Evolutionary conservation across 1,139 yeast genomes (phyloP), one percentile per base, ranked within the genome.

Genomic region (Yamadazyma triangularis): DNA sequence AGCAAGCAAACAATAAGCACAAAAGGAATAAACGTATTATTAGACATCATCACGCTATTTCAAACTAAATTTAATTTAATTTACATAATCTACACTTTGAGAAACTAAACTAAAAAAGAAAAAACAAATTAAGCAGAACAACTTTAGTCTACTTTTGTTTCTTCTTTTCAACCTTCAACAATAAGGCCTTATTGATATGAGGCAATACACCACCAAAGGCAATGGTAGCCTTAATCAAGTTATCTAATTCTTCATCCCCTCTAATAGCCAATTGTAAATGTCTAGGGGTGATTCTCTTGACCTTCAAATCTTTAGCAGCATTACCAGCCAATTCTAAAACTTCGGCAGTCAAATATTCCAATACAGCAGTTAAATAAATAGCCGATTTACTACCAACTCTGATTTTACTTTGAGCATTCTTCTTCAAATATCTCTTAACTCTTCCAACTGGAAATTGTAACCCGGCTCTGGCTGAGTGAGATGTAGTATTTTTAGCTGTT

Each of bases 131-230:
- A n/a, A n/a, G n/a, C n/a, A n/a, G n/a, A n/a, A n/a, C n/a, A n/a
- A n/a, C n/a, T n/a, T n/a, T n/a, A n/a, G n/a, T 34, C 30, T 54
- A 58, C 47, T 69, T 68, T 51, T 62, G 64, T 68, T 82, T 82
- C 66, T 81, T 81, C 73, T 84, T 79, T 65, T 88, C 96, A 35
- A 86, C 96, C 74, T 89, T 89, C 64, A 88, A 77, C 60, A 89
- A 70, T 53, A 88, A 75, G 35, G 95, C 96, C 70, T 88, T 87
- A 70, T 88, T 89, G 59, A 89, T 87, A 56, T 89, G 96, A 35
- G 99, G 99, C 69, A 91, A 74, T 36, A 93, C 99, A 79, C 99
- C 65, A 69, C 99, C 99, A 53, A 84, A 89, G 30, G 99, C 97
- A 61, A 93, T 93, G 39, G 98, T 93, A 45, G 97, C 99, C 60